These are phyloP conservation scores for Pleurostoma richardsiae DNA, from an alignment of 2,329 filamentous ascomycete species.

Conservation along the genomic window DNA sequence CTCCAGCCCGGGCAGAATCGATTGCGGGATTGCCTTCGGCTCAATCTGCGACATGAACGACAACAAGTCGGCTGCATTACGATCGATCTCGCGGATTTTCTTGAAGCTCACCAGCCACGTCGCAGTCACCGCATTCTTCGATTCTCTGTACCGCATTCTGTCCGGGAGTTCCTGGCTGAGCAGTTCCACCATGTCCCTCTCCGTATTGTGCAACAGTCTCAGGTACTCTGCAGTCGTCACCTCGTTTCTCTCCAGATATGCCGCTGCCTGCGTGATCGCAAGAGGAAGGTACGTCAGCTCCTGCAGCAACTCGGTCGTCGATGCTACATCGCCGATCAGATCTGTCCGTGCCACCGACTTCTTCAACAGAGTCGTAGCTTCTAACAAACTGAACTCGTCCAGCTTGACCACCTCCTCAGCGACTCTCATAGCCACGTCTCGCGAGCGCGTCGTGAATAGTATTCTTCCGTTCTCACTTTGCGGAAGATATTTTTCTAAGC, in stretches of 20 bases:
- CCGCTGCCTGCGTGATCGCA: constrained; percentile 31
- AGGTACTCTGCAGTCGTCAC: constrained; percentile 24
- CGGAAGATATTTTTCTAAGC: constrained; percentile 25
- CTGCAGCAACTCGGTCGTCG: constrained; percentile 16
- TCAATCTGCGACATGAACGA: constrained; percentile 34
- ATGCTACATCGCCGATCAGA: constrained; percentile 5
- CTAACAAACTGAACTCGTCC: constrained; percentile 18
- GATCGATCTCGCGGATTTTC: constrained; percentile 21
- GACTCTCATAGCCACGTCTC: constrained; percentile 19
- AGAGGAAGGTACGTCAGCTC: constrained; percentile 32
- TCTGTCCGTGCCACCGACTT: constrained; percentile 15
- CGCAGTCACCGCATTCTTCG: constrained; percentile 27
- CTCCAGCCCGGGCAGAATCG: constrained; percentile 17
- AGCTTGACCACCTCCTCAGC: constrained; percentile 19
- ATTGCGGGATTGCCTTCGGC: constrained; percentile 28
- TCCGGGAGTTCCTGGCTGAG: constrained; percentile 28
- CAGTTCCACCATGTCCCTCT: constrained; percentile 22
- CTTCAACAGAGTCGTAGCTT: constrained; percentile 19
- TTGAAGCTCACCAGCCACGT: constrained; percentile 36
- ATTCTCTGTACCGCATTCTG: constrained; percentile 18
- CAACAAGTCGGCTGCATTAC: constrained; percentile 26
- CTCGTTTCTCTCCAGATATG: constrained; percentile 28
- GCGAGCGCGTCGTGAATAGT: constrained; percentile 32
- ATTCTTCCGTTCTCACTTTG: constrained; percentile 21
- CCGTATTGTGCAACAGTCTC: constrained; percentile 18